Evolutionary conservation across 1,284 basidiomycete species (phyloP), one percentile per base, ranked within the genome.

Genomic region (Rhodofomes roseus): DNA sequence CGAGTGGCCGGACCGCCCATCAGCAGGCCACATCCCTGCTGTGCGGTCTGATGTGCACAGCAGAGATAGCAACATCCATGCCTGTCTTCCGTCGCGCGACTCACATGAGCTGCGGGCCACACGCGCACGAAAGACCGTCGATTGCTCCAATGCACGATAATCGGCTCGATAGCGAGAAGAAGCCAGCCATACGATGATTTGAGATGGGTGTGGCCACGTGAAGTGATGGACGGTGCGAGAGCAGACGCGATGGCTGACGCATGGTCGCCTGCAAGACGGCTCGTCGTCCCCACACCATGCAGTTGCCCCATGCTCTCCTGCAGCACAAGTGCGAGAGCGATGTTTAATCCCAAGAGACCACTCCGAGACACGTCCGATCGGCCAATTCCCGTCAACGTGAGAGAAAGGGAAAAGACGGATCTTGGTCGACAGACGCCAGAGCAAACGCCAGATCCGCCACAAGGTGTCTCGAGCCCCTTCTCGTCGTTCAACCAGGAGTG

Each of bases 341-440:
- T 34, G 31, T 4, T 11, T 5, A 34, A 34, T 34, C 31, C 31
- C 31, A 34, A 34, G 5, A 34, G 31, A 34, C 31, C 31, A 34
- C 31, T 25, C 37, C 11, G 46, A 46, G 46, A 27, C 18, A 48
- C 46, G 23, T 48, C 25, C 25, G 46, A 18, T 48, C 46, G 46
- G 25, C 22, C 23, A 18, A 48, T 7, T 14, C 46, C 16, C 46
- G 27, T 29, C 46, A 23, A 48, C 46, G 46, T 48, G 46, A 48
- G 46, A 48, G 43, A n/a, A 23, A 46, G 43, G 23, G 53, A 29
- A 55, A 64, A 37, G 62, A 60, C 56, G 37, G 57, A 36, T 56
- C 40, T 48, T 27, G 25, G 9, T 29, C 9, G 46, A 48, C 25
- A 48, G 25, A 48, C 46, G 46, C 46, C 44, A 46, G 23, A 11